Evolutionary conservation across 257 asterid species (phyloP).

Genomic region (Solanum microdontum): DNA sequence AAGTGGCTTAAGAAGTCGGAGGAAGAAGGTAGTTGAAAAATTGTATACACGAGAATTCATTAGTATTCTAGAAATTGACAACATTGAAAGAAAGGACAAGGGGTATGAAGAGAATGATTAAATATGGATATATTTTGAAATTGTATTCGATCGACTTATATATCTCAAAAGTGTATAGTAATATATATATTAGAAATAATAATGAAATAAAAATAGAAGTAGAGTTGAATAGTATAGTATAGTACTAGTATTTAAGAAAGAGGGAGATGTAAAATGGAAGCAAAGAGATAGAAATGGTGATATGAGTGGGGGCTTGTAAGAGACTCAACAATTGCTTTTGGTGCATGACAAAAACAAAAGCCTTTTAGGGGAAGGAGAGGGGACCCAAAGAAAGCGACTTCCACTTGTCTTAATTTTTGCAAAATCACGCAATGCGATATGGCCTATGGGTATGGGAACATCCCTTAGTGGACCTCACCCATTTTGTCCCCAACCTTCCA

Average conservation of each 20-base stretch:
- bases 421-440: slow-evolving; percentile 50
- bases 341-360: slow-evolving; percentile 39
- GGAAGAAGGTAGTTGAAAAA: neutral
- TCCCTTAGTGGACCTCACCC: slow-evolving; percentile 47
- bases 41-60: neutral
- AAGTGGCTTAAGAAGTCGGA: no score
- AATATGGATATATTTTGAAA: neutral
- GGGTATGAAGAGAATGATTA: no score
- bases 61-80: neutral
- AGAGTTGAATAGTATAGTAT: neutral
- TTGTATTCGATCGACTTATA: neutral
- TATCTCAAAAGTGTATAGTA: neutral
- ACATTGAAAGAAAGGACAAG: neutral
- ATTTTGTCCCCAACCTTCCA: slow-evolving; percentile 11
- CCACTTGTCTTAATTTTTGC: slow-evolving; percentile 37
- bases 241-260: neutral
- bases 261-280: slow-evolving; percentile 47
- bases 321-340: slow-evolving; percentile 44
- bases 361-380: neutral
- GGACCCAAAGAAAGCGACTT: slow-evolving; percentile 27
- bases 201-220: neutral
- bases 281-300: slow-evolving; percentile 26
- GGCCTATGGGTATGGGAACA: slow-evolving; percentile 25
- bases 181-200: neutral
- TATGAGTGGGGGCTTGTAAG: slow-evolving; percentile 8